phyloP scores from a whole-genome alignment of 139 green algal genomes.

The Chlorella vulgaris region DNA sequence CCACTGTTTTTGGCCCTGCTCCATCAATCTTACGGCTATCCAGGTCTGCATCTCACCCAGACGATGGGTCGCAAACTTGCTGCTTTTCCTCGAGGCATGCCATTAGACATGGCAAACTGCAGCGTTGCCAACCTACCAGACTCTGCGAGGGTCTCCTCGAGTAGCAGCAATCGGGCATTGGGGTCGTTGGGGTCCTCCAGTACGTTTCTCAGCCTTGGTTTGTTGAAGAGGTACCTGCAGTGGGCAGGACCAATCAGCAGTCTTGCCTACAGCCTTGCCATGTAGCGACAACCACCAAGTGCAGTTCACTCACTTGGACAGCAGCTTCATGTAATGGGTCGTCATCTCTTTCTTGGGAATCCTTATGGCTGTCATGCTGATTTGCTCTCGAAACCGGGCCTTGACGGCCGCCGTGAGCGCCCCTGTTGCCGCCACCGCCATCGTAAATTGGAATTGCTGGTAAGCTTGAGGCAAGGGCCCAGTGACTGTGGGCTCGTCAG shows the following conservation, averaged over 20 bases:
- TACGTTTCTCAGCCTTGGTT: slow-evolving; percentile 67
- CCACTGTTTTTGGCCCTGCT: neutral
- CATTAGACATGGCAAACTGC: neutral
- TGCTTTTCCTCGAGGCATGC: neutral
- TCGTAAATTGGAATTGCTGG: no score
- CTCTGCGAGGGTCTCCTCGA: slow-evolving; percentile 51
- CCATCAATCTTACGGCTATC: neutral
- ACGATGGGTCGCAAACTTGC: no score
- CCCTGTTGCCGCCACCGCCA: neutral
- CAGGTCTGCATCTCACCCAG: neutral
- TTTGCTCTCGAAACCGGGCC: slow-evolving; percentile 16
- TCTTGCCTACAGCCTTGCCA: neutral
- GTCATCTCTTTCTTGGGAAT: slow-evolving; percentile 62
- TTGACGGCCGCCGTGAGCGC: neutral
- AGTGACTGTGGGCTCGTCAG: no score
- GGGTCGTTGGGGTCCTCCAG: slow-evolving; percentile 44
- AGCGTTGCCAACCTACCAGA: slow-evolving; percentile 17
- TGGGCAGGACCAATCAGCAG: neutral
- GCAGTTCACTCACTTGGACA: slow-evolving; percentile 33
- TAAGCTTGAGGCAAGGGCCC: no score
- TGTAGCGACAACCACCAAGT: no score
- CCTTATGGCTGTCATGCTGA: slow-evolving; percentile 61
- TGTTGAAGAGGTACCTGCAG: slow-evolving; percentile 73
- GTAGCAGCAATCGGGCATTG: slow-evolving; percentile 69
- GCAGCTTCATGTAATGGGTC: slow-evolving; percentile 62